Percentiles rank a stretch among this genome's conserved stretches.
Conservation (phyloP, 495 filamentous ascomycete species). For the Platismatia glauca region DNA sequence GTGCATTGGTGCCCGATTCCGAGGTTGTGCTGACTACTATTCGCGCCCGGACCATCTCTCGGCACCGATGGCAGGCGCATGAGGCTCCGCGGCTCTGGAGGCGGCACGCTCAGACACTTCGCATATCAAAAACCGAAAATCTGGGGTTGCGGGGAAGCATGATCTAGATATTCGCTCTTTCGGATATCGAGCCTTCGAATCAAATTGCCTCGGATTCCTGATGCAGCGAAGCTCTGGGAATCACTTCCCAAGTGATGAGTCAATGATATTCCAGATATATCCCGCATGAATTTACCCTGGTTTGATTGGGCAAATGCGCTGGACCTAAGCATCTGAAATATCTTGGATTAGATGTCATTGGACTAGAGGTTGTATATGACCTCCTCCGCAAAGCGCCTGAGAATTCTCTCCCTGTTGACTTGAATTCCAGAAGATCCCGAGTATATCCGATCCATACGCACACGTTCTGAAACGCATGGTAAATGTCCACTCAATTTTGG, state of each 20-base stretch:
- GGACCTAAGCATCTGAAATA: neutral
- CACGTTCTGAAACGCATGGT: neutral
- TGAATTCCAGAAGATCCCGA: neutral
- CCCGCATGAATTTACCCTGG: neutral
- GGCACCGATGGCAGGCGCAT: slow-evolving; percentile 2
- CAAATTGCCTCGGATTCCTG: neutral
- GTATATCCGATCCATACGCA: slow-evolving; percentile 3
- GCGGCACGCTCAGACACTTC: slow-evolving; percentile 15
- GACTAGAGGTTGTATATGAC: neutral
- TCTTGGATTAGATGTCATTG: neutral
- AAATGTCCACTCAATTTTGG: neutral
- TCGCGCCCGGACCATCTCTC: neutral
- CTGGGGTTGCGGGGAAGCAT: slow-evolving; percentile 16
- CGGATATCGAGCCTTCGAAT: slow-evolving; percentile 1
- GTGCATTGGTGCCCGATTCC: neutral
- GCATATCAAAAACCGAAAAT: slow-evolving; percentile 3
- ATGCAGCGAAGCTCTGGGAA: neutral
- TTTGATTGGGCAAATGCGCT: neutral
- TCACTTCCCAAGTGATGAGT: neutral
- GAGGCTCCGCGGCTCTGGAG: slow-evolving; percentile 11
- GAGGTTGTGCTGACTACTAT: neutral
- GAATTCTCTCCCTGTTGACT: neutral
- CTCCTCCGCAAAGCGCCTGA: neutral
- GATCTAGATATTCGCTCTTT: slow-evolving; percentile 1
- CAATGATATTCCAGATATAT: neutral